Evolutionary conservation across 2,329 filamentous ascomycete genomes (phyloP), one percentile per base, ranked within the genome.

Genomic region (Colletotrichum cuscutae): DNA sequence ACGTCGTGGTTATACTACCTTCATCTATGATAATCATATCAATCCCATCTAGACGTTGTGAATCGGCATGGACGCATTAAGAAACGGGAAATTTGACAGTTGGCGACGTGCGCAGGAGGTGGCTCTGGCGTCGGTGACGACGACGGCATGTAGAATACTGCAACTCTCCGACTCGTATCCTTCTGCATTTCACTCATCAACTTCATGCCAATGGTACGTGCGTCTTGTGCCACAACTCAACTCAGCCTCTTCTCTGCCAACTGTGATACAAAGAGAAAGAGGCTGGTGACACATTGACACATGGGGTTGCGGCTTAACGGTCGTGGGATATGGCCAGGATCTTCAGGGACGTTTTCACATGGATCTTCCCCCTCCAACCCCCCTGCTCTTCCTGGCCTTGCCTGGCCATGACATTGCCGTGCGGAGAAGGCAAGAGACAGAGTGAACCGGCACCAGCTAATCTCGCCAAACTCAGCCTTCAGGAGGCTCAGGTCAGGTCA

Each of bases 181-280:
- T 52, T 63, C 59, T 69, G 30, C 19, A 30, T 42, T 49, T 30
- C 52, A 37, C 56, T 72, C 66, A 60, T 52, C 60, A 70, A 65
- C 13, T 72, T 72, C 70, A 72, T 72, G 70, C 70, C 56, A 26
- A 46, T 71, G 64, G 68, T 62, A 56, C 69, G 65, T 72, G 65
- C 59, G 53, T 15, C 30, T 7, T 63, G 66, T 69, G 70, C 66
- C 60, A 70, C 70, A 72, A 61, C 28, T 65, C 60, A 73, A 66
- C 68, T 71, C 71, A 72, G 71, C 68, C 71, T 72, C 68, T 63
- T 71, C 28, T 32, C 37, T 49, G 63, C 22, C 13, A 59, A n/a
- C 28, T 22, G 54, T 28, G 57, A 62, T 12, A 57, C 42, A 49
- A 7, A 49, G 19, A 49, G 42, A 24, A 3, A 54, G 62, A 57